Evolutionary conservation across 2,329 filamentous ascomycete species (phyloP), one percentile per base, ranked within the genome.

Genomic region (Elsinoe batatas): DNA sequence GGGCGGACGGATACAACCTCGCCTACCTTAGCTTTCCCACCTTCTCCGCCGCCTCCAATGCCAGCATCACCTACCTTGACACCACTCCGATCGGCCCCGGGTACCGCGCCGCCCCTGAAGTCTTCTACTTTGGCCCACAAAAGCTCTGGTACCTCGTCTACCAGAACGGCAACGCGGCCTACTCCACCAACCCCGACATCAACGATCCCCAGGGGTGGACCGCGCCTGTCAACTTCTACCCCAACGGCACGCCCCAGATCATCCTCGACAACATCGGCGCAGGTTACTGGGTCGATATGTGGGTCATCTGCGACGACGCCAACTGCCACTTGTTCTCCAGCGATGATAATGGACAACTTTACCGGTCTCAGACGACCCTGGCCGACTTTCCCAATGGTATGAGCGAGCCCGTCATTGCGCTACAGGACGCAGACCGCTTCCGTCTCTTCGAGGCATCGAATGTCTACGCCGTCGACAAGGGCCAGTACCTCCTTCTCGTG

Each of bases 251-350:
- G 7, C 71, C 71, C 0, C 54, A 57, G 7, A 66, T 67, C 38
- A 68, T 72, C 54, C 57, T 60, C 2, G 46, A 66, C 5, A 67
- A 69, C 44, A 64, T 71, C 10, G 64, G 64, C n/a, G 56, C 58
- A 5, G 70, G 70, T 6, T 70, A 70, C 60, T 74, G 71, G 70
- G 69, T 73, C 11, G 71, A 73, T 60, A 72, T 72, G 70, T 72
- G 70, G 69, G 67, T 71, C 20, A 71, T 74, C 50, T 74, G 70
- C 63, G 71, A 73, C 59, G 53, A 58, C 2, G 33, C 51, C 1
- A 61, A 65, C 57, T 72, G 70, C 61, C 65, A 72, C 57, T 65
- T 73, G 20, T 73, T 71, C 64, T 71, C 69, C 10, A 69, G 66
- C 26, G 70, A 73, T 56, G 71, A 72, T 60, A 73, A 72, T 53